A percentile compares a stretch with the other conserved stretches of the same genome.
These are phyloP conservation scores for Chaetomiaceae sp. DNA, from an alignment of 2,329 filamentous ascomycete genomes.

Conservation along the genomic window DNA sequence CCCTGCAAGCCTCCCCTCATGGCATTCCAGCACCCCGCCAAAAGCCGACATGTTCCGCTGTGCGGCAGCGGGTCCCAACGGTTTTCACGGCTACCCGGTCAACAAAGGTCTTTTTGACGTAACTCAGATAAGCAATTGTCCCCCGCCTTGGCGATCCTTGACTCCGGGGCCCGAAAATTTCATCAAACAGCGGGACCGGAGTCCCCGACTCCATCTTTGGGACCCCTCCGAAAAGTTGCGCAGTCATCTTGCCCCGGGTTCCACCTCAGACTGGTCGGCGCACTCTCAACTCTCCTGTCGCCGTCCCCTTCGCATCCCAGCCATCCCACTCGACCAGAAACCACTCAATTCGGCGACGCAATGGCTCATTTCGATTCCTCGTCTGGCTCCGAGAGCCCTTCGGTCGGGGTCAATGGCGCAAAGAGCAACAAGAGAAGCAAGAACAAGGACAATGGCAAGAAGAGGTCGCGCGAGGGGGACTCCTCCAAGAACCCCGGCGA, in stretches of 20 bases:
- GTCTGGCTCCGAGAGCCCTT: slow-evolving; percentile 32
- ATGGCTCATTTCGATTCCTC: slow-evolving; percentile 31
- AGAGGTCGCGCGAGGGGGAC: slow-evolving; percentile 13
- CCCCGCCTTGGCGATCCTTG: neutral
- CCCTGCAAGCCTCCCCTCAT: too few relatives aligned
- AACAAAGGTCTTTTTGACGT: too few relatives aligned
- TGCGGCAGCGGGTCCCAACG: neutral
- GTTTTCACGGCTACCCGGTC: too few relatives aligned
- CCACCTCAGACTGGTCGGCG: neutral
- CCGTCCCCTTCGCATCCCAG: neutral
- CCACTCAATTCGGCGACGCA: slow-evolving; percentile 8
- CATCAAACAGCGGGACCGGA: slow-evolving; percentile 12
- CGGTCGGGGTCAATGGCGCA: slow-evolving; percentile 25
- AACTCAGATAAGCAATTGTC: slow-evolving; percentile 6
- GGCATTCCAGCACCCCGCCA: neutral
- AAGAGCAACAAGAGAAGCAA: slow-evolving; percentile 32
- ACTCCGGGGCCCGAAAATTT: slow-evolving; percentile 14
- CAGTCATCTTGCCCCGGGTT: slow-evolving; percentile 11
- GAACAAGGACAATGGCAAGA: slow-evolving; percentile 21
- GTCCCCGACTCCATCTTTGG: slow-evolving; percentile 4
- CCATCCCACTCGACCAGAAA: neutral
- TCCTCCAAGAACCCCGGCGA: neutral
- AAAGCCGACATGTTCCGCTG: neutral
- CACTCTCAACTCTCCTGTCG: neutral
- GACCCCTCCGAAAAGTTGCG: slow-evolving; percentile 10